Base-by-base conservation (phyloP, 2,329 filamentous ascomycete genomes). In the Ascochyta rabiei region DNA sequence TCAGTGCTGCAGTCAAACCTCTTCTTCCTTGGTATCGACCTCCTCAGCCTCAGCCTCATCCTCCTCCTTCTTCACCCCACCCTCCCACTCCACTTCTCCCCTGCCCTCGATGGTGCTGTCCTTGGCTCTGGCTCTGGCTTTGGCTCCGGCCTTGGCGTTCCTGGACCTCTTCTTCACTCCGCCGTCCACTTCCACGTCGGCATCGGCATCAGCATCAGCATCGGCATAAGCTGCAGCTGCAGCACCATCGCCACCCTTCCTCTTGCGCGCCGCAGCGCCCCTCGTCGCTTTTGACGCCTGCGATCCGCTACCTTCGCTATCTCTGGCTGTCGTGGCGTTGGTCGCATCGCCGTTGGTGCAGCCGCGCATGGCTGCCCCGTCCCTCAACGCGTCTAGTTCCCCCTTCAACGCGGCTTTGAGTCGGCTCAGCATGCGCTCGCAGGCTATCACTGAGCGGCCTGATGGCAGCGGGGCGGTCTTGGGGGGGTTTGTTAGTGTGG, bases 351-450 rank as follows among this genome's bases (percentile, higher is more conserved):
- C n/a, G n/a, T n/a, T n/a, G n/a, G n/a, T n/a, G n/a, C n/a, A n/a
- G n/a, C n/a, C n/a, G 10, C 41, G 33, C 28, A 62, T 47, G 0
- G 55, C 46, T 7, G 46, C 8, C 1, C 64, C 63, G 0, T 41
- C 38, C 39, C 59, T 57, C 2, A 67, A 45, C 21, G 55, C 61
- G 15, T 57, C 61, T 2, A 68, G 53, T 28, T 68, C 63, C 13
- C 16, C 43, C 33, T 63, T 63, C 41, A 58, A 41, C 8, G 53
- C 47, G 13, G 3, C 47, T 48, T 62, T 66, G 33, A 68, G 61
- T 2, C 66, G 62, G 1, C 48, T 43, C 3, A 66, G 10, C 64
- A 68, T 68, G 41, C 58, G 60, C 48, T 67, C 46, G 44, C 66
- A 68, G 2, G 66, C 63, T 39, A 66, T 63, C 16, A 52, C 33